Conservation (phyloP, 306 rosid genomes). For the Cicer bijugum region DNA sequence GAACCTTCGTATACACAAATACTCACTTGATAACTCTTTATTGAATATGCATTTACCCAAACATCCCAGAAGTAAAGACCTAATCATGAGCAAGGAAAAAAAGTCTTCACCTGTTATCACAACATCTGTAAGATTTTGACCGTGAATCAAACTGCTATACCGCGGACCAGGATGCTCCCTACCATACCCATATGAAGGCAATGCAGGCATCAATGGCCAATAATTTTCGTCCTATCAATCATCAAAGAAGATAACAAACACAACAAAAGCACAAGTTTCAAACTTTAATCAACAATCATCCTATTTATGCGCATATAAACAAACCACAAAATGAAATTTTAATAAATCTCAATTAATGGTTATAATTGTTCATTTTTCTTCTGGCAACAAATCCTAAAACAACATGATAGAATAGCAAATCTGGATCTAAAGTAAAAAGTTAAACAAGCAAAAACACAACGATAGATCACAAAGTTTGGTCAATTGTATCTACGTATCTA, state of each 20-base stretch:
- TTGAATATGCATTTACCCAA: not conserved
- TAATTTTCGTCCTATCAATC: conserved; percentile 75
- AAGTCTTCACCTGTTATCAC: conserved; percentile 76
- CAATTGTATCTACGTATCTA: too few relatives aligned
- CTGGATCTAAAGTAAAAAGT: too few relatives aligned
- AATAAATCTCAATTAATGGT: not conserved
- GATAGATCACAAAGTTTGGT: too few relatives aligned
- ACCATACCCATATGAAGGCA: conserved; percentile 98
- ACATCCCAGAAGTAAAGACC: not conserved
- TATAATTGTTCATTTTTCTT: not conserved
- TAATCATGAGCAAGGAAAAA: conserved; percentile 5
- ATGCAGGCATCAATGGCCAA: conserved; percentile 91
- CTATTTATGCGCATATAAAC: not conserved
- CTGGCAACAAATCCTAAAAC: not conserved
- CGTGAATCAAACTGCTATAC: conserved; percentile 86
- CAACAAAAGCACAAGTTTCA: conserved; percentile 37
- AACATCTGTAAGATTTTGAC: conserved; percentile 87
- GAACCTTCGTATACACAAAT: not conserved
- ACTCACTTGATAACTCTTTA: not conserved
- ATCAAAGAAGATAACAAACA: conserved; percentile 38
- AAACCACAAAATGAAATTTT: not conserved
- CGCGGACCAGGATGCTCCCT: conserved; percentile 92
- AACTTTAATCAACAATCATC: conserved; percentile 7
- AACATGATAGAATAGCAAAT: too few relatives aligned
- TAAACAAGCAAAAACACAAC: too few relatives aligned